Conservation (phyloP, 208 protist genomes). For the Leishmania arabica region DNA sequence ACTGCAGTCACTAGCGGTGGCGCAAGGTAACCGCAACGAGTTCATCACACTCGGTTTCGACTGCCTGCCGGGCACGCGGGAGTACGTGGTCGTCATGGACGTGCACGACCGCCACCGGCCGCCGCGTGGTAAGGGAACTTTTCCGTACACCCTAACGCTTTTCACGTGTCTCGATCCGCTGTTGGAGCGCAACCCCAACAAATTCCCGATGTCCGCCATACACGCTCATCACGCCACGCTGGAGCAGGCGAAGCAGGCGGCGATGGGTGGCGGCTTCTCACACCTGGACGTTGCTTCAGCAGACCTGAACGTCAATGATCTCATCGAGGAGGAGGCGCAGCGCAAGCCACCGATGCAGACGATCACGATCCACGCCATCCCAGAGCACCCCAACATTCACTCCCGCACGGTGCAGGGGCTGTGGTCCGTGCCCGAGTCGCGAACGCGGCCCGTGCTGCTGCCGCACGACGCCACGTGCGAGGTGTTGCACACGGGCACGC, state of each 20-base stretch:
- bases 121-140: neutral
- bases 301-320: neutral
- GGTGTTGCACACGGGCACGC: slow-evolving; percentile 22
- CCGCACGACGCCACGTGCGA: neutral
- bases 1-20: slow-evolving; percentile 43
- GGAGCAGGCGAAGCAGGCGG: slow-evolving; percentile 14
- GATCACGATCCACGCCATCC: slow-evolving; percentile 24
- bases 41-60: slow-evolving; percentile 69
- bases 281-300: neutral
- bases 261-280: slow-evolving; percentile 4
- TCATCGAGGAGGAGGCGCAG: slow-evolving; percentile 11
- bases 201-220: neutral
- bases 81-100: slow-evolving; percentile 64
- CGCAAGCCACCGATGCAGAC: neutral
- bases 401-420: slow-evolving; percentile 13
- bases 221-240: slow-evolving; percentile 13
- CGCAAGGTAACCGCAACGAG: slow-evolving; percentile 40
- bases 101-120: slow-evolving; percentile 9
- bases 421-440: neutral
- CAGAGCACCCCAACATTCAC: slow-evolving; percentile 8
- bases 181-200: slow-evolving; percentile 10
- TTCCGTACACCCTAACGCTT: slow-evolving; percentile 68
- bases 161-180: slow-evolving; percentile 56
- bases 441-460: neutral
- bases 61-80: slow-evolving; percentile 58